Base-by-base conservation (phyloP, 495 filamentous ascomycete genomes). In the Neurospora sp. region DNA sequence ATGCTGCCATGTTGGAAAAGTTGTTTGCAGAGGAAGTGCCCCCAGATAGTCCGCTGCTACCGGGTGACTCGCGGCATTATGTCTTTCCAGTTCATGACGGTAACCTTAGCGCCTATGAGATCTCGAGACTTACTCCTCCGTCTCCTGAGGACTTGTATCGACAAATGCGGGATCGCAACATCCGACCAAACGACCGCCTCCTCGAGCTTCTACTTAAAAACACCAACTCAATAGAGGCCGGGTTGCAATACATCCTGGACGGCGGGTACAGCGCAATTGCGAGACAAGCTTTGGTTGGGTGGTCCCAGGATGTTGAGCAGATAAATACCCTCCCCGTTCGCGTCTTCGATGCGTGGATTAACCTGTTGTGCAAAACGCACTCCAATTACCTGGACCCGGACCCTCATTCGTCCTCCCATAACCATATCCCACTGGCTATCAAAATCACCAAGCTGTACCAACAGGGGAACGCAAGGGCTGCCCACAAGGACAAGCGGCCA, bases 1-100 rank as follows among this genome's bases (percentile, higher is more conserved):
- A 86, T 70, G 79, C 76, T 6, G 81, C 82, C 54, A 85, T 86
- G 83, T 85, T 86, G 38, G 71, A 78, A 38, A 86, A 86, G 73
- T 74, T 86, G 16, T 79, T 76, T 62, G 79, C 81, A 35, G 12
- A 8, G 54, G 2, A 66, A 66, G 54, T 66, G 54, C 10, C 71
- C 31, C 1, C 72, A 73, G 2, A 71, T 77, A 12, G 31, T 39
- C 37, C 35, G 54, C 8, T 79, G 4, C 73, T 84, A 14, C 84
- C 84, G 16, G 85, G 85, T 4, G 84, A 85, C 39, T 62, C 73
- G 27, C 76, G 20, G 16, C 59, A 77, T 42, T 80, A 82, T 69
- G 77, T 72, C 11, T 83, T 85, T 37, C 83, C 83, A 1, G 75
- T 81, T 18, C 59, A 83, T 39, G 74, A 85, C 69, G 77, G 78